Evolutionary conservation across 2,329 filamentous ascomycete species (phyloP), one percentile per base, ranked within the genome.

Genomic region (Phyllosticta capitalensis): DNA sequence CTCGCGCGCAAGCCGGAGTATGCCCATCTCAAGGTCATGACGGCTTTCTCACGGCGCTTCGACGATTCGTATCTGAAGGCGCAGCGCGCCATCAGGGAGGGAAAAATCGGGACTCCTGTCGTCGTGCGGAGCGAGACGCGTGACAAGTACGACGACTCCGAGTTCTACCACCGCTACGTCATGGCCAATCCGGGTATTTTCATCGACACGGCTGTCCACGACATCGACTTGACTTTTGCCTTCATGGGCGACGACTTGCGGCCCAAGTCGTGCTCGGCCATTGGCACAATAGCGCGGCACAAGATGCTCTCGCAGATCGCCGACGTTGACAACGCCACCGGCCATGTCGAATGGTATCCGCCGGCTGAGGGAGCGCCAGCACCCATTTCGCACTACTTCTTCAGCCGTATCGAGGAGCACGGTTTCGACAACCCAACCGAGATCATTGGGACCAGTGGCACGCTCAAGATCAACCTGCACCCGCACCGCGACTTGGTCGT

Each of bases 241-340:
- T 77, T 74, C 64, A 69, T 78, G 51, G 72, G 71, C 19, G 66
- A 72, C 24, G 63, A 68, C 28, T 63, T 69, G 10, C 64, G 67
- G 5, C 69, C 72, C 19, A 76, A 76, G 63, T 67, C 68, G 9
- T 67, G 70, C 48, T 71, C 68, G 52, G 75, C 73, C 3, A 63
- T 69, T 22, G 74, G 74, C 5, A 69, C 69, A 9, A 63, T 70
- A 12, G 66, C 68, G n/a, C 65, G 68, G 10, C 72, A 76, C 55
- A 69, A 71, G 17, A 74, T 71, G 28, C 70, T 78, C 3, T 66
- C 68, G 19, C 66, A 69, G n/a, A 64, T 71, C 61, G 67, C 71
- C 20, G 76, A 78, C 61, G 71, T 70, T n/a, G 76, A 78, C 64
- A 78, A 78, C 59, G 75, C 69, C 5, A 70, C 78, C 3, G 76